Evolutionary conservation across 2,329 filamentous ascomycete genomes (phyloP).

Genomic region (Pyrenochaeta sp.): DNA sequence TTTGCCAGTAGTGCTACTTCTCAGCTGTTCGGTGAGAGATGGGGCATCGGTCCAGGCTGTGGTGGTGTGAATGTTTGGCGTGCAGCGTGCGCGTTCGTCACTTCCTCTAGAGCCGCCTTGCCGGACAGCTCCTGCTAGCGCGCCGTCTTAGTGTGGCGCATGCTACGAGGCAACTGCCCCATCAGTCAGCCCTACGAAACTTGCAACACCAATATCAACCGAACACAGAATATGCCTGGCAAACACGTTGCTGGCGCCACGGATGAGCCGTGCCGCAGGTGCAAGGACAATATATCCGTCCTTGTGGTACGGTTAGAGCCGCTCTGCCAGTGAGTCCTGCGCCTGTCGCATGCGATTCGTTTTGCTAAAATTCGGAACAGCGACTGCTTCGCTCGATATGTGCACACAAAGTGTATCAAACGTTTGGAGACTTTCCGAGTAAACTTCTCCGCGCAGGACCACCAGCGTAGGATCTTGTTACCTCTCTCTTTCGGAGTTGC

Average conservation of each 20-base stretch:
- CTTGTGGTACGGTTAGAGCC: slow-evolving; percentile 66
- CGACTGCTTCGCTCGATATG: slow-evolving; percentile 79
- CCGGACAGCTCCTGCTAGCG: slow-evolving; percentile 23
- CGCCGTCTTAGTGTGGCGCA: slow-evolving; percentile 23
- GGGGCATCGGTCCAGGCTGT: slow-evolving; percentile 11
- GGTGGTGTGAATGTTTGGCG: slow-evolving; percentile 21
- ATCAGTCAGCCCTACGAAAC: slow-evolving; percentile 18
- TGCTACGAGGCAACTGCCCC: slow-evolving; percentile 9
- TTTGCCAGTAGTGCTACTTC: background rate
- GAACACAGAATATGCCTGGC: slow-evolving; percentile 41
- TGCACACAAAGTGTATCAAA: slow-evolving; percentile 81
- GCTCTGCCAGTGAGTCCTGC: slow-evolving; percentile 63
- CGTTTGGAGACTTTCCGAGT: slow-evolving; percentile 74
- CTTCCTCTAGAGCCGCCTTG: slow-evolving; percentile 18
- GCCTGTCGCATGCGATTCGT: slow-evolving; percentile 7
- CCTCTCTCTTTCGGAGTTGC: slow-evolving; percentile 85
- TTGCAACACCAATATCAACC: slow-evolving; percentile 9
- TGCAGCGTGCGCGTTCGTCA: slow-evolving; percentile 36
- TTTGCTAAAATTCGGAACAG: slow-evolving; percentile 53
- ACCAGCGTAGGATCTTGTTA: slow-evolving; percentile 69
- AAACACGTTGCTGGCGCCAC: slow-evolving; percentile 29
- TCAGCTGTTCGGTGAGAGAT: background rate
- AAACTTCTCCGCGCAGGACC: slow-evolving; percentile 54
- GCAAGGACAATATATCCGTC: slow-evolving; percentile 59
- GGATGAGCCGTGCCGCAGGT: slow-evolving; percentile 62